Base-by-base conservation (phyloP, 192 early-diverging fungal genomes). In the Podila epigama region DNA sequence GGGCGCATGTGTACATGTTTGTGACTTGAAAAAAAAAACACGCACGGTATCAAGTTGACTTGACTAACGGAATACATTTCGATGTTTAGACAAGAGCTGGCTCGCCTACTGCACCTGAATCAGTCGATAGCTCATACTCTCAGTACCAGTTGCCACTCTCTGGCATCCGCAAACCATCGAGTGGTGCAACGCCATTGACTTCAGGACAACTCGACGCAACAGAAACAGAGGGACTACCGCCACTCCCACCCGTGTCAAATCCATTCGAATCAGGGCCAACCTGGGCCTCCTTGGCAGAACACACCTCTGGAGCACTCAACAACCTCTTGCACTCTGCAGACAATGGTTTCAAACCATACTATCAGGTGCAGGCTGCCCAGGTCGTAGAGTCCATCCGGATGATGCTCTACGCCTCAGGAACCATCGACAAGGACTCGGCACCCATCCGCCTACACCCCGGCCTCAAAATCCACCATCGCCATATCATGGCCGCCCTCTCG, bases 371-470 rank as follows among this genome's bases (percentile, higher is more conserved):
- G 51, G 73, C 73, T 4, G 55, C 66, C 6, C 73, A 77, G 52
- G 35, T 96, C 6, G 90, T 97, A 8, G 83, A 90, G 25, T 87
- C 92, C 35, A 91, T 98, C 58, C 88, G 95, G 27, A 88, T 89
- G 12, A 92, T 97, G 86, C 84, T 98, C 31, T 89, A 90, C 39
- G 85, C 92, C n/a, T 95, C 93, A 7, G 91, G 89, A 32, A 87
- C 90, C 0, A 83, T 91, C 0, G 88, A 88, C 25, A 89, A 87
- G 51, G 91, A 95, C 28, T 86, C 89, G 1, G 82, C 86, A 3
- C 81, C 85, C 13, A 88, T 93, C 64, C 85, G 88, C 60, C 81
- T 83, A 35, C 87, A 96, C 69, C 80, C 75, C 13, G 70, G 81
- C 52, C 79, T 98, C 40, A 90, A 86, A 70, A 69, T 85, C 35